A percentile compares a stretch with the other conserved stretches of the same genome.
phyloP scores from a whole-genome alignment of 1,284 basidiomycete species.

The Boletellus sp. region DNA sequence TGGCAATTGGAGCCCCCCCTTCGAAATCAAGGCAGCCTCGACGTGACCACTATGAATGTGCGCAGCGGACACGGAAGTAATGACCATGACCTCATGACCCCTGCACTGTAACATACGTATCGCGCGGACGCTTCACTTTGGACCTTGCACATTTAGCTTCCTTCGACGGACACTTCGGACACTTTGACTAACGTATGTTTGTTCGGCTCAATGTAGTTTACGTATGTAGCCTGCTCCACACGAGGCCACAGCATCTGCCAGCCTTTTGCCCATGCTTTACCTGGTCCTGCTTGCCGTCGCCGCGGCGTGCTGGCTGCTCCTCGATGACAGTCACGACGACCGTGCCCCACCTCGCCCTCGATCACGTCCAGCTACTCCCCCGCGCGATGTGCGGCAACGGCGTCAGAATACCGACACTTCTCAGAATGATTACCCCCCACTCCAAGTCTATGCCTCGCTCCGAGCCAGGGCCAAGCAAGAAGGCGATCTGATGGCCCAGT shows the following conservation, averaged over 20 bases:
- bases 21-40: constrained; percentile 33
- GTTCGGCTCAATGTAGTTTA: too few relatives aligned
- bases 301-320: constrained; percentile 10
- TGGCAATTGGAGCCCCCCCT: constrained; percentile 41
- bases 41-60: constrained; percentile 16
- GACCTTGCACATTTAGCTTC: too few relatives aligned
- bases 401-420: not conserved
- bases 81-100: constrained; percentile 11
- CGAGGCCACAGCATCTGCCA: too few relatives aligned
- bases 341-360: not conserved
- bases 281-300: constrained; percentile 19
- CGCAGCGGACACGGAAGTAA: constrained; percentile 7
- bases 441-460: constrained; percentile 56
- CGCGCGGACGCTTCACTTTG: constrained; percentile 18
- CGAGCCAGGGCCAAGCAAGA: constrained; percentile 70
- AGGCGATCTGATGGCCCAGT: constrained; percentile 67
- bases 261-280: not conserved
- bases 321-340: constrained; percentile 11
- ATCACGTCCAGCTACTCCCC: not conserved
- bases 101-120: not conserved
- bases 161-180: not conserved
- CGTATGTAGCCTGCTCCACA: too few relatives aligned
- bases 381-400: constrained; percentile 6
- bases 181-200: not conserved
- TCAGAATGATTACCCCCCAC: not conserved